Percentiles rank a stretch among this genome's conserved stretches.
These are phyloP conservation scores for Scedosporium dehoogii DNA, from an alignment of 2,329 filamentous ascomycete genomes.

Conservation along the genomic window DNA sequence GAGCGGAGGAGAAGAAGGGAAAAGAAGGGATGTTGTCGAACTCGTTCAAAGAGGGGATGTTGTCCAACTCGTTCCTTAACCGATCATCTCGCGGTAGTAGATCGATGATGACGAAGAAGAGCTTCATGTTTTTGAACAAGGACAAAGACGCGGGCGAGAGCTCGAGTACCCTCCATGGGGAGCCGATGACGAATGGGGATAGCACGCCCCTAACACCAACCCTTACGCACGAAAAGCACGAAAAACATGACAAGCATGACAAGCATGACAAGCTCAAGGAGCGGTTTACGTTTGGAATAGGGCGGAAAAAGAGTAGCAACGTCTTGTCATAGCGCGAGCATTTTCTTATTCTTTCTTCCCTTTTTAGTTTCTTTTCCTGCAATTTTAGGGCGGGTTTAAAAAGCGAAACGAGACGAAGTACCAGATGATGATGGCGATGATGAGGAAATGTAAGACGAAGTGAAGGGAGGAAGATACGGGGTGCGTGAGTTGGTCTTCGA, in stretches of 20 bases:
- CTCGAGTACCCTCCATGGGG: conserved; percentile 15
- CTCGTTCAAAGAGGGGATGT: conserved; percentile 16
- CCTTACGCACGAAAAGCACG: conserved; percentile 10
- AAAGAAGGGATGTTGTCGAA: conserved; percentile 20
- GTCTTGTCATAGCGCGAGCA: conserved; percentile 12
- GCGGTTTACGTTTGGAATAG: conserved; percentile 56
- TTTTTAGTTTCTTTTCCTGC: background rate
- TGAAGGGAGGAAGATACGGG: background rate
- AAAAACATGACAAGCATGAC: conserved; percentile 22
- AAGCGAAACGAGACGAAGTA: no score
- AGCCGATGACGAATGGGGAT: conserved; percentile 17
- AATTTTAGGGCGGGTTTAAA: background rate
- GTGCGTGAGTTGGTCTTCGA: background rate
- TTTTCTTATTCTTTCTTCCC: background rate
- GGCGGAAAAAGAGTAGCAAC: conserved; percentile 60
- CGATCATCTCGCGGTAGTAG: conserved; percentile 64
- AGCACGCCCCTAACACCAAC: conserved; percentile 7
- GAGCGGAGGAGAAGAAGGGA: conserved; percentile 36
- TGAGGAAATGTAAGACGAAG: background rate
- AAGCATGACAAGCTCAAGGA: conserved; percentile 41
- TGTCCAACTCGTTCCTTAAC: conserved; percentile 42
- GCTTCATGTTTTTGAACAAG: conserved; percentile 56
- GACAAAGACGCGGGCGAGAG: conserved; percentile 25
- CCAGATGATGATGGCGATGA: background rate
- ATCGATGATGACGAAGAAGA: conserved; percentile 70